Evolutionary conservation across 2,329 filamentous ascomycete genomes (phyloP), one percentile per base, ranked within the genome.

Genomic region (Akanthomyces dipterigenus): DNA sequence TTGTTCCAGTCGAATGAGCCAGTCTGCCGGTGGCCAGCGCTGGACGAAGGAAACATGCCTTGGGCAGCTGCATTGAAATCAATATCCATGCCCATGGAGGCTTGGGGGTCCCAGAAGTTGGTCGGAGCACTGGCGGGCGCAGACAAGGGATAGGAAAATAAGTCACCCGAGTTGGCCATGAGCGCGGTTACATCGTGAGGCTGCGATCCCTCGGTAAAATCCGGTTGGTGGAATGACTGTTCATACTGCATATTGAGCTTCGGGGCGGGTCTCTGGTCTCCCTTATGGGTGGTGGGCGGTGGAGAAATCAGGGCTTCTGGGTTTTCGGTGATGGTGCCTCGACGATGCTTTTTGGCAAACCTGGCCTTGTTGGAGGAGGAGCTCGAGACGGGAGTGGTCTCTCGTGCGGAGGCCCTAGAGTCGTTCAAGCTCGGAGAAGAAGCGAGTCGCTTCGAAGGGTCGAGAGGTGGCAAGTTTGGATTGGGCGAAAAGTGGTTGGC

Each of bases 141-240:
- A n/a, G 84, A 83, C 71, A 87, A 76, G 31, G 84, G 82, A 67
- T 84, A 86, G 28, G 76, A 77, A 68, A 86, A 87, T 71, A 87
- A 76, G 65, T 87, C 84, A 60, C 76, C 76, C 14, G 80, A 74
- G 24, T 76, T 74, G 20, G 75, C 74, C 65, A 81, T 76, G 65
- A 80, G 79, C 12, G 71, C 70, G 31, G 76, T 70, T 72, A 84
- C 75, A 48, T 80, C 78, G 65, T 82, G 79, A 61, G 78, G 78
- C 45, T 81, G 74, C n/a, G 78, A 75, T 59, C 75, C 74, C 28
- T 75, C 75, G 68, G 78, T 71, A 63, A 83, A 82, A 67, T 83
- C 81, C 63, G 76, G 73, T 66, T 80, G 79, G 67, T 76, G 77
- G 70, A 78, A 84, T 65, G 75, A 75, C 68, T 84, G 78, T 63